Evolutionary conservation across 2,329 filamentous ascomycete species (phyloP).

Genomic region (Colletotrichum nymphaeae): DNA sequence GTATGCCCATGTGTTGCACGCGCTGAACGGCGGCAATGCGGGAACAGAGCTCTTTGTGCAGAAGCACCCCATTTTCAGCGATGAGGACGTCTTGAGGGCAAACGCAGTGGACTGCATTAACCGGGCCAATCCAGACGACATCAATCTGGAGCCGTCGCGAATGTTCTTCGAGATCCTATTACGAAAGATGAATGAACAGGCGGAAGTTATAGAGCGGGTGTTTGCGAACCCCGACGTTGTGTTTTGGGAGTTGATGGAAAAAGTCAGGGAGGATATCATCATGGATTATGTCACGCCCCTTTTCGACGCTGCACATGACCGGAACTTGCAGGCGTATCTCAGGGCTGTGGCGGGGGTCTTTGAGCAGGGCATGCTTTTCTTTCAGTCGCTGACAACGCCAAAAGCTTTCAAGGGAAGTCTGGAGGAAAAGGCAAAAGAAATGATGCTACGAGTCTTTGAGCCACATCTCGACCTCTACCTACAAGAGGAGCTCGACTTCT

Average conservation of each 20-base stretch:
- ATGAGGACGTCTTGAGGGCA: slow-evolving; percentile 73
- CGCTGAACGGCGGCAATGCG: slow-evolving; percentile 82
- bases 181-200: slow-evolving; percentile 84
- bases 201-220: slow-evolving; percentile 81
- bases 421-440: slow-evolving; percentile 71
- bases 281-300: slow-evolving; percentile 87
- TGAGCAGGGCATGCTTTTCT: slow-evolving; percentile 84
- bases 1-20: slow-evolving; percentile 87
- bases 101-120: slow-evolving; percentile 87
- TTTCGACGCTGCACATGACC: slow-evolving; percentile 87
- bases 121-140: slow-evolving; percentile 69
- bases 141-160: slow-evolving; percentile 84
- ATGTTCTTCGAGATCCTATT: slow-evolving; percentile 83
- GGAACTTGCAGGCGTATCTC: slow-evolving; percentile 81
- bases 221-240: slow-evolving; percentile 80
- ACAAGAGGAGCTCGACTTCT: slow-evolving; percentile 89
- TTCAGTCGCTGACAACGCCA: slow-evolving; percentile 76
- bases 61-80: slow-evolving; percentile 85
- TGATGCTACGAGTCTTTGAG: slow-evolving; percentile 83
- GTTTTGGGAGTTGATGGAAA: slow-evolving; percentile 82
- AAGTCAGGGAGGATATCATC: slow-evolving; percentile 85
- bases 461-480: slow-evolving; percentile 95
- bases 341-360: slow-evolving; percentile 90
- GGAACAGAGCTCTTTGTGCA: slow-evolving; percentile 89
- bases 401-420: slow-evolving; percentile 71